Evolutionary conservation across 441 rosid genomes (phyloP).

Genomic region (Adansonia madagascariensis): DNA sequence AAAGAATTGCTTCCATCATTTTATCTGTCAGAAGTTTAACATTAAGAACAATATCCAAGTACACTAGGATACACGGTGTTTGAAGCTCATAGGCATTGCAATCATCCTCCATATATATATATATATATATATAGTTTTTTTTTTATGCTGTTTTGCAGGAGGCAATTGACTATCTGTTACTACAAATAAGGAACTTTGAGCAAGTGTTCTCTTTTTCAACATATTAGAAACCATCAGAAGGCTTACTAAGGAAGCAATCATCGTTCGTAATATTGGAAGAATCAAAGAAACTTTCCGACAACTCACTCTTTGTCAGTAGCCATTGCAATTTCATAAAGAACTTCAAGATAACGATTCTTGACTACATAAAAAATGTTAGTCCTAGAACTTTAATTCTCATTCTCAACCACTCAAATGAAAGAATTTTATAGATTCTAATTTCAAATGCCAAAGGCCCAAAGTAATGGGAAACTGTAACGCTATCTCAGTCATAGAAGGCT

Average conservation of each 20-base stretch:
- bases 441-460: neutral
- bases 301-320: neutral
- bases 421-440: neutral
- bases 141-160: constrained; percentile 6
- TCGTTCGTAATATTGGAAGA: neutral
- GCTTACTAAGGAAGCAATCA: neutral
- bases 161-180: neutral
- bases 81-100: neutral
- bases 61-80: neutral
- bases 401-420: neutral
- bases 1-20: constrained; percentile 26
- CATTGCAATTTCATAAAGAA: neutral
- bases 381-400: neutral
- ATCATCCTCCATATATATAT: neutral
- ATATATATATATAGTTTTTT: neutral
- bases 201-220: neutral
- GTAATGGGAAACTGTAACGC: neutral
- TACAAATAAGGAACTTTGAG: neutral
- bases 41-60: constrained; percentile 17
- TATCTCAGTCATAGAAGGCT: neutral
- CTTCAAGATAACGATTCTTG: neutral
- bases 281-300: neutral
- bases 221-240: neutral
- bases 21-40: constrained; percentile 14
- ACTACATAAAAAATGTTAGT: neutral